Base-by-base conservation (phyloP, 2,329 filamentous ascomycete species). In the Colletotrichum sojae region DNA sequence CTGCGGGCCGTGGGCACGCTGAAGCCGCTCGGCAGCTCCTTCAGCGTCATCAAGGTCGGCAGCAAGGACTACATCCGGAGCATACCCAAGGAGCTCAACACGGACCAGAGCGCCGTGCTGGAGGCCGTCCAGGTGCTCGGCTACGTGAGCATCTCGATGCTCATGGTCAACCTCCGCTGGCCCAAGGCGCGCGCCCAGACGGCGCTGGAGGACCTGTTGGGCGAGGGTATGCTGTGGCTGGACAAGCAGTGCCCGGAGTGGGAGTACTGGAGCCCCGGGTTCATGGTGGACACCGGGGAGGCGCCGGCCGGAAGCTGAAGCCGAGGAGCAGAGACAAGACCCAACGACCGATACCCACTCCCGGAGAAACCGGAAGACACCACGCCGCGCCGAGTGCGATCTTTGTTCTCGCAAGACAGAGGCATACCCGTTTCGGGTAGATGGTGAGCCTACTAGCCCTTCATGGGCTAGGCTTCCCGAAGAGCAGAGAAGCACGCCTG, bases 41-140 rank as follows among this genome's bases (percentile, higher is more conserved):
- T 97, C 81, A 92, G 90, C 27, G 91, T 97, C 66, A 87, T 97
- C 72, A 90, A 87, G 63, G 93, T 99, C 70, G 96, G 96, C 8
- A 90, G 90, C 72, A 93, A 92, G 76, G 89, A 92, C 71, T 96
- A 97, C 81, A 95, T 99, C 63, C 90, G 96, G 31, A 97, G 94
- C 4, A 91, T 99, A 48, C 96, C 96, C 1, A 96, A 97, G 79
- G 96, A 99, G 82, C 87, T 99, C 71, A 98, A 97, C 78, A 95
- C 90, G 15, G 96, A 99, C 78, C 96, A 99, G 83, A 93, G 93
- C 57, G 93, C 92, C 2, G 95, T 97, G 13, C 87, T 99, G 6
- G 96, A 98, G 83, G 95, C 93, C 1, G 94, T 94, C 8, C 94
- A 98, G 80, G 85, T 98, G 10, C 84, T 98, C 10, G 95, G 96